Conservation (phyloP, 2,329 filamentous ascomycete genomes). For the Penicillium sp. region DNA sequence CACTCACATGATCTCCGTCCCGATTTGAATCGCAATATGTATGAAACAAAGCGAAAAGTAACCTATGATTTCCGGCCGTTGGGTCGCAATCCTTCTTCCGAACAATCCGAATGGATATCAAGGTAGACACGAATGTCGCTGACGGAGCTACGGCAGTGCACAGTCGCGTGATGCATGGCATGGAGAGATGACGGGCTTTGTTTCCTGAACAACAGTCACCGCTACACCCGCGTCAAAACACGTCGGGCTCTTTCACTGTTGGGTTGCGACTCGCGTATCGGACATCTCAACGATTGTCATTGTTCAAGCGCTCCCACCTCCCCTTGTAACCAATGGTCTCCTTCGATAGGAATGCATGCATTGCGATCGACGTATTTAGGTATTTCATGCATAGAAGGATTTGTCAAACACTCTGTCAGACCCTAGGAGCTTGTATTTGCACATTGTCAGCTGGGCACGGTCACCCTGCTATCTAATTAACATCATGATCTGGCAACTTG, state of each 20-base stretch:
- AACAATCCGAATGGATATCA: slow-evolving; percentile 36
- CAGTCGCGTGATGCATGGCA: slow-evolving; percentile 24
- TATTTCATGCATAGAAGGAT: slow-evolving; percentile 29
- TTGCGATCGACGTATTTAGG: slow-evolving; percentile 22
- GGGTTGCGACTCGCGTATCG: slow-evolving; percentile 7
- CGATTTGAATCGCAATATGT: slow-evolving; percentile 10
- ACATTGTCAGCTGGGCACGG: slow-evolving; percentile 1
- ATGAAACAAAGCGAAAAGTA: background rate
- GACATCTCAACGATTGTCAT: background rate
- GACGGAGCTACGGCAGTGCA: slow-evolving; percentile 7
- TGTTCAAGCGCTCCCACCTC: background rate
- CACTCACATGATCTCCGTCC: slow-evolving; percentile 14
- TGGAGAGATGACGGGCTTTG: slow-evolving; percentile 15
- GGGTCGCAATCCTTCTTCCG: slow-evolving; percentile 26
- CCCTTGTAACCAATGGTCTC: slow-evolving; percentile 3
- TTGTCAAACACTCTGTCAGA: slow-evolving; percentile 18
- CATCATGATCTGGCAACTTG: slow-evolving; percentile 1
- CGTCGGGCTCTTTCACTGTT: slow-evolving; percentile 8
- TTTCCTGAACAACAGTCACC: slow-evolving; percentile 18
- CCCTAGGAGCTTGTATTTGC: slow-evolving; percentile 1
- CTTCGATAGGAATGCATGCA: slow-evolving; percentile 15
- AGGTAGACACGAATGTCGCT: slow-evolving; percentile 30
- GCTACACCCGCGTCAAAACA: slow-evolving; percentile 19
- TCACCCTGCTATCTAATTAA: background rate
- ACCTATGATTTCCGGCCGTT: background rate